These are phyloP conservation scores for Ogataea pini DNA, from an alignment of 805 yeast species.

Conservation along the genomic window DNA sequence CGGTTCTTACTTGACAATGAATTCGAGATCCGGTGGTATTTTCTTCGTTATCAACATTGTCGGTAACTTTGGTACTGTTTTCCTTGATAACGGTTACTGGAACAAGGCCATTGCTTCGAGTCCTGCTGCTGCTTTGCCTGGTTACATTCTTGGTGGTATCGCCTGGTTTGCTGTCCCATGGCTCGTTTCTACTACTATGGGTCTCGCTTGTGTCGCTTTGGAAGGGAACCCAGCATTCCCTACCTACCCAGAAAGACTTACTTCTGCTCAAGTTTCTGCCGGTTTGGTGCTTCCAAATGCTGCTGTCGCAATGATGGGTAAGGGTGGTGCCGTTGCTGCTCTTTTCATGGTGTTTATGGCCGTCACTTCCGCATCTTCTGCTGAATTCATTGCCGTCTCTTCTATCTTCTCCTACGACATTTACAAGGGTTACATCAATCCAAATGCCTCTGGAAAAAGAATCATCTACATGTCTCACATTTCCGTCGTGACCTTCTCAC, in stretches of 20 bases:
- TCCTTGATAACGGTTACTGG: slow-evolving; percentile 32
- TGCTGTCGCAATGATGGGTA: slow-evolving; percentile 82
- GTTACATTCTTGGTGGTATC: slow-evolving; percentile 83
- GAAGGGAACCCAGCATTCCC: slow-evolving; percentile 75
- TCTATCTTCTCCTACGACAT: slow-evolving; percentile 85
- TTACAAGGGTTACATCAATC: slow-evolving; percentile 78
- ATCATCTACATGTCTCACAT: slow-evolving; percentile 69
- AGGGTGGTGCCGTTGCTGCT: slow-evolving; percentile 84
- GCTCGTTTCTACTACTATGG: slow-evolving; percentile 80
- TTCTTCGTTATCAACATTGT: slow-evolving; percentile 86
- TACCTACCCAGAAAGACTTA: slow-evolving; percentile 68
- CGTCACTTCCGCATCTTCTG: slow-evolving; percentile 88
- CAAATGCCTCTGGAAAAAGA: slow-evolving; percentile 72
- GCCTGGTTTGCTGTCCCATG: slow-evolving; percentile 93
- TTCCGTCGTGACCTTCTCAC: slow-evolving; percentile 57
- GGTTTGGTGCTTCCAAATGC: slow-evolving; percentile 80
- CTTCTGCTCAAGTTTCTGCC: slow-evolving; percentile 70
- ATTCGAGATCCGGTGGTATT: slow-evolving; percentile 82
- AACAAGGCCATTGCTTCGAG: slow-evolving; percentile 51
- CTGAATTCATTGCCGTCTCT: slow-evolving; percentile 86
- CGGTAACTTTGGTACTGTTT: slow-evolving; percentile 57
- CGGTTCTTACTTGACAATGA: slow-evolving; percentile 88
- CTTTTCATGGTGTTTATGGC: slow-evolving; percentile 85
- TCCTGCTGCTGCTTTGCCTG: slow-evolving; percentile 83
- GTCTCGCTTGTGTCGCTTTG: slow-evolving; percentile 76